These are phyloP conservation scores for Glebionis coronaria DNA, from an alignment of 129 eudicot species.

Conservation along the genomic window DNA sequence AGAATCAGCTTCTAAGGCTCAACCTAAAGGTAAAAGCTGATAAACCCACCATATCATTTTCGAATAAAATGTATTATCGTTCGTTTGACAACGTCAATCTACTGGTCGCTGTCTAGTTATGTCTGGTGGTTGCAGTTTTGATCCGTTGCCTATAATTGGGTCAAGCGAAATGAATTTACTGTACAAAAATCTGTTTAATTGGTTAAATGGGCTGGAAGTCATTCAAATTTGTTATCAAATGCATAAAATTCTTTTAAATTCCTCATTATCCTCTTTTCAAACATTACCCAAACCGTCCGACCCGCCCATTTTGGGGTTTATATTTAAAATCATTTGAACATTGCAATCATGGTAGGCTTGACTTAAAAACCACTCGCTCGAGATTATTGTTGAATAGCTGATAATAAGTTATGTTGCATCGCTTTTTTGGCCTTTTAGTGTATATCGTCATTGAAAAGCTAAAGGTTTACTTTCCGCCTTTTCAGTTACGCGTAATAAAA, in stretches of 20 bases:
- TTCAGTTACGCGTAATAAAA: constrained; percentile 62
- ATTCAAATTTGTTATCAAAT: too few relatives aligned
- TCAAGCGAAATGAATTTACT: background rate
- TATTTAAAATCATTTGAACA: background rate
- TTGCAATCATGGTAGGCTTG: background rate
- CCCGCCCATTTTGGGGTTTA: background rate
- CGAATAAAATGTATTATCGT: background rate
- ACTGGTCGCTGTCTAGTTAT: background rate
- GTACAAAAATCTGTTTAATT: too few relatives aligned
- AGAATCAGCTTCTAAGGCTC: constrained; percentile 56
- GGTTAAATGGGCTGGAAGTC: too few relatives aligned
- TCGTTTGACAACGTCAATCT: background rate
- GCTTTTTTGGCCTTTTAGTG: background rate
- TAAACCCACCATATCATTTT: background rate
- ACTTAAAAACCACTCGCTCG: background rate
- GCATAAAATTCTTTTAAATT: too few relatives aligned
- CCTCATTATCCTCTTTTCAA: too few relatives aligned
- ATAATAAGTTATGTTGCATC: background rate
- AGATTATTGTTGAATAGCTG: background rate
- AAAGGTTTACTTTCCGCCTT: background rate
- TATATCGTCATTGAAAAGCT: background rate
- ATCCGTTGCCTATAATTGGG: background rate
- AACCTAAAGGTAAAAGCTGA: constrained; percentile 63
- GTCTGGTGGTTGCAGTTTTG: background rate
- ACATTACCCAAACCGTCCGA: too few relatives aligned